Base-by-base conservation (phyloP, 495 filamentous ascomycete species). In the Penicillium steckii region DNA sequence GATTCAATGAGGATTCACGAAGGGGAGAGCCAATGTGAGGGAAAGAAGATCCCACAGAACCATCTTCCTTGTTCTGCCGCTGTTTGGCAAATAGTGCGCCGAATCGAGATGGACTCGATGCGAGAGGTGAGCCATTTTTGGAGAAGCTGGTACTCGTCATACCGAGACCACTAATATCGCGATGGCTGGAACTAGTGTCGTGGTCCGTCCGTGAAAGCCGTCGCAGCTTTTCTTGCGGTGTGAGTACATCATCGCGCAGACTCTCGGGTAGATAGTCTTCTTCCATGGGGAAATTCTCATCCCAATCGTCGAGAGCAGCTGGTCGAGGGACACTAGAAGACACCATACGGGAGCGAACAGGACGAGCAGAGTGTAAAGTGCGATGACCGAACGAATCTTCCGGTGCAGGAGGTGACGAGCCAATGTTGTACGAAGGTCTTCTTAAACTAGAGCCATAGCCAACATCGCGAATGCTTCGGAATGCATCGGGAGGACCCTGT, bases 1-100 rank as follows among this genome's bases (percentile, higher is more conserved):
- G 53, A 52, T 71, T 70, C 27, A 89, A 69, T 3, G 80, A 80
- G 8, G 93, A 94, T 67, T 96, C 95, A 38, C 94, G 90, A 8
- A 98, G 80, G 21, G 94, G 94, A 32, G 95, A 97, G 19, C 95
- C 94, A 44, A 97, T 87, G 56, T 96, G 91, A 26, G 90, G 87
- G 61, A 95, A 87, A 1, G 81, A 84, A 10, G 85, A 84, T 8
- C 68, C 69, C 26, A 74, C 69, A 35, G 79, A 76, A 54, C 88
- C 83, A 33, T 94, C 89, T 50, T 93, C 88, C 38, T 88, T 87
- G 62, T 80, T 83, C 60, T 87, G 80, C 17, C 86, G 75, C 61
- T 87, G 80, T 35, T 86, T 77, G 52, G 86, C 85, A 71, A 96
- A 96, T 7, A 96, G 67, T 4, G 90, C 83, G 4, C 89, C 87